Base-by-base conservation (phyloP, 495 filamentous ascomycete genomes). In the Stereocaulon alpinum region DNA sequence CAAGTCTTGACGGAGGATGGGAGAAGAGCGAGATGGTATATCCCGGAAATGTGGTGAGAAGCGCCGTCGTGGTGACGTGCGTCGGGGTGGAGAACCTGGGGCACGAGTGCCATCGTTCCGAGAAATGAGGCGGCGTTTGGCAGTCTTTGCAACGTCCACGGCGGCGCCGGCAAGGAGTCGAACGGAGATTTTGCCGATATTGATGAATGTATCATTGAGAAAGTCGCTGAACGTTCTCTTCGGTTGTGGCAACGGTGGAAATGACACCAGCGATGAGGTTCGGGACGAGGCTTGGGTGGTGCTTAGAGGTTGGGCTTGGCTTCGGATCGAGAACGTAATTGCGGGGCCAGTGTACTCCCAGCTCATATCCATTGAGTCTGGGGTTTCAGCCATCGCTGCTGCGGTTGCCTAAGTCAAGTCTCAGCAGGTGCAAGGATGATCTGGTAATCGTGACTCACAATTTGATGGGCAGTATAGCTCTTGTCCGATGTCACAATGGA, bases 91-190 rank as follows among this genome's bases (percentile, higher is more conserved):
- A 30, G 27, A 17, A 32, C 15, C 48, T 9, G 54, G 40, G 32
- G 20, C 12, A 43, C 37, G 41, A n/a, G n/a, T 42, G 27, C 18
- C 22, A 14, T 20, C 11, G 10, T n/a, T 45, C 7, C 5, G 12
- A 30, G 54, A 42, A 20, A 56, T n/a, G 44, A 56, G 54, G 42
- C 54, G 54, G 30, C 54, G 54, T 29, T 56, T 56, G 40, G 54
- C 54, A 45, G 54, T 32, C 24, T 12, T 20, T 14, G 32, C 51
- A 14, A 56, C 24, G 12, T 29, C 40, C 14, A 56, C 54, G 42
- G 54, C 40, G 42, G 32, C 54, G 54, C 22, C 29, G 24, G 40
- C 42, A 15, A 40, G 18, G 54, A 37, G 34, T 37, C 34, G 54
- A 32, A 15, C 9, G 29, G 20, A 54, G 40, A 14, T 15, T 3